A percentile compares a stretch with the other conserved stretches of the same genome.
phyloP scores from a whole-genome alignment of 164 flowering plant genomes.

The Magnolia sinica region DNA sequence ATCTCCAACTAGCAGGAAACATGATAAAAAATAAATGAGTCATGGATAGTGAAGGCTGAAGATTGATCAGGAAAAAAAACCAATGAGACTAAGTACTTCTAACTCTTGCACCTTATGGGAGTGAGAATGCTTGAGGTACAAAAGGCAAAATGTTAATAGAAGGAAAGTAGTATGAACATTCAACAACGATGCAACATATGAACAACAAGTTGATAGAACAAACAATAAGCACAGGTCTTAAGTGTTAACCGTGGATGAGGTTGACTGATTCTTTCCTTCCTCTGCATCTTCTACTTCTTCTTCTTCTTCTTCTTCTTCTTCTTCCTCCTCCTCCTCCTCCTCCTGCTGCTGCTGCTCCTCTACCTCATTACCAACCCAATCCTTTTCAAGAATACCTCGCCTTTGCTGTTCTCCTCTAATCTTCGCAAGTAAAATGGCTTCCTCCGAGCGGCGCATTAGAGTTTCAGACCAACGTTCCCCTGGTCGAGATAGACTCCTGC shows the following conservation, averaged over 20 bases:
- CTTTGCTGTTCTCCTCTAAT: slow-evolving; percentile 85
- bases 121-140: background rate
- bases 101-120: background rate
- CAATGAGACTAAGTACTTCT: background rate
- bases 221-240: slow-evolving; percentile 4
- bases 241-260: slow-evolving; percentile 14
- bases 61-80: background rate
- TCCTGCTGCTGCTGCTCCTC: slow-evolving; percentile 57
- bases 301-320: slow-evolving; percentile 37
- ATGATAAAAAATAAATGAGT: background rate
- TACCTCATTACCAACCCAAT: slow-evolving; percentile 72
- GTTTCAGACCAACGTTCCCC: slow-evolving; percentile 98
- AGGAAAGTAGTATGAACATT: background rate
- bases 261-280: slow-evolving; percentile 8
- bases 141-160: background rate
- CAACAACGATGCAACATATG: background rate
- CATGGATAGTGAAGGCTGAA: too few relatives aligned
- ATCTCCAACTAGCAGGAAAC: background rate
- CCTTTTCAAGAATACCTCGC: slow-evolving; percentile 72
- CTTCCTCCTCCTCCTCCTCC: slow-evolving; percentile 58
- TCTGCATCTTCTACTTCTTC: slow-evolving; percentile 21
- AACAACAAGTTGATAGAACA: background rate
- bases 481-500: slow-evolving; percentile 75
- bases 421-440: slow-evolving; percentile 71
- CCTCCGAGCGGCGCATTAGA: slow-evolving; percentile 72